Percentiles rank a stretch among this genome's conserved stretches.
These are phyloP conservation scores for Patellifolia procumbens DNA, from an alignment of 179 eudicot species.

Conservation along the genomic window DNA sequence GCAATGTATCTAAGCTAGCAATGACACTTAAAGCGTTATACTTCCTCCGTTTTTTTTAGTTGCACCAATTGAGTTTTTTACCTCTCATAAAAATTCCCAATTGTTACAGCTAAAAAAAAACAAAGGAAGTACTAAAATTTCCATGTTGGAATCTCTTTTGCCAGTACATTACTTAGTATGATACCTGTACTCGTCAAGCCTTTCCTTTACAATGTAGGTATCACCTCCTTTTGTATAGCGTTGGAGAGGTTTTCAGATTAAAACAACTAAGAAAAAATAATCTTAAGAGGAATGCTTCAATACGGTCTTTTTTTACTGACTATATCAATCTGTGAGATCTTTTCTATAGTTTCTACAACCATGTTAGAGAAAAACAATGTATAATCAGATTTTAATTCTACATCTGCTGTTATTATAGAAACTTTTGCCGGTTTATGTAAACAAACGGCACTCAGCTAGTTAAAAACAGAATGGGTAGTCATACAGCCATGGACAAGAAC, in stretches of 20 bases:
- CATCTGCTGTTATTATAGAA: slow-evolving; percentile 3
- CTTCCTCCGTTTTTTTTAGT: too few species aligned
- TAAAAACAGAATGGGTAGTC: background rate
- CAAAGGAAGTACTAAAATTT: slow-evolving; percentile 2
- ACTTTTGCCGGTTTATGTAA: slow-evolving; percentile 8
- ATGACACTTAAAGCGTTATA: background rate
- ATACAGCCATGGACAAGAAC: background rate
- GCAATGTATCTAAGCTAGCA: background rate
- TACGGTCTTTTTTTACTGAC: background rate
- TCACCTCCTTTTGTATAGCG: background rate
- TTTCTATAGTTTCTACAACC: slow-evolving; percentile 4
- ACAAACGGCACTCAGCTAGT: background rate
- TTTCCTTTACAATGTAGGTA: background rate
- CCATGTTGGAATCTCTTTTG: background rate
- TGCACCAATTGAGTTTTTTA: too few species aligned
- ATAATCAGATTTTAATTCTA: slow-evolving; percentile 10
- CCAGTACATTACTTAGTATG: background rate
- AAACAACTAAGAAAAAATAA: background rate
- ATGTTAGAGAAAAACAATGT: background rate
- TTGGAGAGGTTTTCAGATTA: background rate
- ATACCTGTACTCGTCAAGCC: background rate
- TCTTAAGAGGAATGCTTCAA: slow-evolving; percentile 5
- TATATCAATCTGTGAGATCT: slow-evolving; percentile 10
- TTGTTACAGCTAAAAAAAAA: too few species aligned
- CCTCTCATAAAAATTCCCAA: too few species aligned